Percentiles rank a stretch among this genome's conserved stretches.
These are phyloP conservation scores for Wakefieldia striispora DNA, from an alignment of 768 basidiomycete species.

Conservation along the genomic window DNA sequence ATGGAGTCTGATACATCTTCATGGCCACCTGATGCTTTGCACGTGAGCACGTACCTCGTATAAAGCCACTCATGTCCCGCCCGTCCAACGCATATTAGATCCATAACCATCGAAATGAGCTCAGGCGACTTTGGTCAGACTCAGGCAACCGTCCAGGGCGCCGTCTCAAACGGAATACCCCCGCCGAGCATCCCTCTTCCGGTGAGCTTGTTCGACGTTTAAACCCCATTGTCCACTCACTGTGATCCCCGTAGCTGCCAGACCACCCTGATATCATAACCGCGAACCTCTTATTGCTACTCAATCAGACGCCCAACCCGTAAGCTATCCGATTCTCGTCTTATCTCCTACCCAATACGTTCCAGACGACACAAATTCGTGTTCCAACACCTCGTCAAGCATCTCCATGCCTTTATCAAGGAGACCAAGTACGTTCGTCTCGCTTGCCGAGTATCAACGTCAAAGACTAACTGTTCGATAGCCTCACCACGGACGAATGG, in stretches of 20 bases:
- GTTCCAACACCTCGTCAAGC: conserved; percentile 52
- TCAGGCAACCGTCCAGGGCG: conserved; percentile 13
- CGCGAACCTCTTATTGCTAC: conserved; percentile 41
- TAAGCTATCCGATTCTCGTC: conserved; percentile 19
- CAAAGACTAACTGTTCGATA: conserved; percentile 13
- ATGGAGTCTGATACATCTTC: too few species aligned
- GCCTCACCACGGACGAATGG: conserved; percentile 84
- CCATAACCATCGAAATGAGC: neutral
- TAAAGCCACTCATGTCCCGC: too few species aligned
- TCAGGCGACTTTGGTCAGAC: conserved; percentile 16
- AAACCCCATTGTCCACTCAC: neutral
- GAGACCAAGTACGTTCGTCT: conserved; percentile 56
- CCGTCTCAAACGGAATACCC: conserved; percentile 41
- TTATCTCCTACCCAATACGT: neutral
- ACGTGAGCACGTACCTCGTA: too few species aligned
- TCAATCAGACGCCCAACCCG: conserved; percentile 39
- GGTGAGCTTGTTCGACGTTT: conserved; percentile 25
- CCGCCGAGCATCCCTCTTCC: conserved; percentile 40
- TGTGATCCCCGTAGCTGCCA: conserved; percentile 37
- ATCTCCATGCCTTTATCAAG: conserved; percentile 71
- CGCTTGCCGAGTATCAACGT: neutral
- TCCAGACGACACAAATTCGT: conserved; percentile 45
- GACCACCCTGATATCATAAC: conserved; percentile 51
- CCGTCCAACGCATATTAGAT: too few species aligned
- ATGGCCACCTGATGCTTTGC: too few species aligned